phyloP scores from a whole-genome alignment of 2,329 filamentous ascomycete species.

The Anisogramma anomala region DNA sequence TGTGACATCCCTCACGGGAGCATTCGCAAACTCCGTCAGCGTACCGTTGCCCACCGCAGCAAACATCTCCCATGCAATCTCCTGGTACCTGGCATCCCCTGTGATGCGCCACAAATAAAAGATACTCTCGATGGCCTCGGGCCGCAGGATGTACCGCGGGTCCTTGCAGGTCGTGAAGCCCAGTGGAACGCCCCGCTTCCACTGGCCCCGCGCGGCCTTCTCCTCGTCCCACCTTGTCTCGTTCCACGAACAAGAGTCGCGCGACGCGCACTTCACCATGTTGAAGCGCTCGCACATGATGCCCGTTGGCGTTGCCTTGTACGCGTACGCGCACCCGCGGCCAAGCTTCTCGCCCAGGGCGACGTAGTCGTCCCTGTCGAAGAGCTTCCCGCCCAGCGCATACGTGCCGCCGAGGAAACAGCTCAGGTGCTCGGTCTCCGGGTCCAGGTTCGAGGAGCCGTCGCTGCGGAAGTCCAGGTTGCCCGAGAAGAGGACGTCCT shows the following conservation, averaged over 20 bases:
- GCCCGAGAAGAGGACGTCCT: slow-evolving; percentile 51
- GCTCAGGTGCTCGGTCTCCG: slow-evolving; percentile 43
- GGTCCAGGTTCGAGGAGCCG: slow-evolving; percentile 23
- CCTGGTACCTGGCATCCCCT: slow-evolving; percentile 34
- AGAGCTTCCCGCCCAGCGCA: slow-evolving; percentile 52
- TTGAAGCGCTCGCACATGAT: slow-evolving; percentile 49
- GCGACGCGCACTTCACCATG: slow-evolving; percentile 28
- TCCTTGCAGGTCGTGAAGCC: slow-evolving; percentile 52
- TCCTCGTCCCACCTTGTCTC: slow-evolving; percentile 21
- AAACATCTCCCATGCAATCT: slow-evolving; percentile 44
- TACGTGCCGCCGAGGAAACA: slow-evolving; percentile 65
- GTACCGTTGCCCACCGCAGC: slow-evolving; percentile 33
- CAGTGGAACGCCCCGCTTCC: slow-evolving; percentile 26
- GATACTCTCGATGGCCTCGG: slow-evolving; percentile 26
- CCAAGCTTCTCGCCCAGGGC: slow-evolving; percentile 44
- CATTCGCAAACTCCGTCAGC: slow-evolving; percentile 35
- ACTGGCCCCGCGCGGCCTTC: slow-evolving; percentile 15
- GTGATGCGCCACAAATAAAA: slow-evolving; percentile 44
- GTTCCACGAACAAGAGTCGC: slow-evolving; percentile 33
- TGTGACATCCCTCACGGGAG: slow-evolving; percentile 40
- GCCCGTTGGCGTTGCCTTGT: slow-evolving; percentile 43
- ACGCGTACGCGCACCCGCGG: slow-evolving; percentile 52
- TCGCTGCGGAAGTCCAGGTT: slow-evolving; percentile 19
- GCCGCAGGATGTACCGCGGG: slow-evolving; percentile 35
- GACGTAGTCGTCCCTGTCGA: slow-evolving; percentile 41